A percentile compares a stretch with the other conserved stretches of the same genome.
Evolutionary conservation across 805 yeast species (phyloP).

Genomic region (Torulaspora microellipsoides): DNA sequence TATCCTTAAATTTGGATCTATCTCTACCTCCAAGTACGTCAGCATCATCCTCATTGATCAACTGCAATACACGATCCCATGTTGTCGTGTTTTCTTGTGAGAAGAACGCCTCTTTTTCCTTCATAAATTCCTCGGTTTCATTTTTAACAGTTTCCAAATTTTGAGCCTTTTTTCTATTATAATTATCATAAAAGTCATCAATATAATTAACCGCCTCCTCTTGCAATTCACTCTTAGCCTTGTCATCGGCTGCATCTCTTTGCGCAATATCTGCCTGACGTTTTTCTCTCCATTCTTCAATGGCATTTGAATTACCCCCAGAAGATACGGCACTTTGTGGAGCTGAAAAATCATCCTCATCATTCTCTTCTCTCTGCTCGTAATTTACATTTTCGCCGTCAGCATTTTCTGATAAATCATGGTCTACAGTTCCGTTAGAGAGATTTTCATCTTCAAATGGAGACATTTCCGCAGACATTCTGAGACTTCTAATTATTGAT

Average conservation of each 20-base stretch:
- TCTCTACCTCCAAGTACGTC: slow-evolving; percentile 49
- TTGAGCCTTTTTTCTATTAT: slow-evolving; percentile 76
- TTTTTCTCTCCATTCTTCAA: slow-evolving; percentile 67
- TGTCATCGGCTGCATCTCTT: slow-evolving; percentile 66
- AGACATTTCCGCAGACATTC: slow-evolving; percentile 6
- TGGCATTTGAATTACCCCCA: slow-evolving; percentile 1
- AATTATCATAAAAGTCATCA: slow-evolving; percentile 89
- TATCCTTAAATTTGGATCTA: slow-evolving; percentile 64
- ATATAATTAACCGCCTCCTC: slow-evolving; percentile 75
- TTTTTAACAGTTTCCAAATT: slow-evolving; percentile 56
- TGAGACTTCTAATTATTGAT: no score
- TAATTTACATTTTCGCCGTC: background rate
- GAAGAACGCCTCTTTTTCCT: slow-evolving; percentile 71
- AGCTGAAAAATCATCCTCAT: slow-evolving; percentile 40
- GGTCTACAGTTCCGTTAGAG: slow-evolving; percentile 4
- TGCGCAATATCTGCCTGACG: slow-evolving; percentile 72
- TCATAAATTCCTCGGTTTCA: slow-evolving; percentile 67
- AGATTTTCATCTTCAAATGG: slow-evolving; percentile 7
- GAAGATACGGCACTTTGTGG: slow-evolving; percentile 5
- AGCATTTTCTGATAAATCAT: slow-evolving; percentile 37
- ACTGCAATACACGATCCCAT: slow-evolving; percentile 68
- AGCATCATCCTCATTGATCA: slow-evolving; percentile 42
- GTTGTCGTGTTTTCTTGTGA: slow-evolving; percentile 69
- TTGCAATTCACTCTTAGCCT: slow-evolving; percentile 61
- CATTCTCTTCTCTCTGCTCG: slow-evolving; percentile 26